Base-by-base conservation (phyloP, 192 early-diverging fungal species). In the Umbelopsis ramanniana region DNA sequence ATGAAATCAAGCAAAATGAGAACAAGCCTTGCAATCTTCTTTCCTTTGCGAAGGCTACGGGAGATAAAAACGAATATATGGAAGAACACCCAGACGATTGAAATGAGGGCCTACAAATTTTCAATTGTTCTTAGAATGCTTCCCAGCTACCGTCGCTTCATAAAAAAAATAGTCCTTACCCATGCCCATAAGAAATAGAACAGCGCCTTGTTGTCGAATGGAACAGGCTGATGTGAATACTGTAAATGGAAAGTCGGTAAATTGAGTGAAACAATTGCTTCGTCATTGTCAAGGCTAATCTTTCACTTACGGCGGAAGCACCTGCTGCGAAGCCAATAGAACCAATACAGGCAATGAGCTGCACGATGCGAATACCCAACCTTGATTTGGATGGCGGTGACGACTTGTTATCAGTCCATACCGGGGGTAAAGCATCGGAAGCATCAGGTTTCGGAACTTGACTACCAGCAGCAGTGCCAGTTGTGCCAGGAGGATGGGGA, bases 321-420 rank as follows among this genome's bases (percentile, higher is more conserved):
- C 80, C 80, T 6, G 73, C 80, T 46, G 76, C 57, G 68, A 81
- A 81, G 2, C 80, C 76, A 23, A 81, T 53, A 45, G 71, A 50
- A 21, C 76, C 80, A 67, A 78, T 37, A 45, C 55, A 52, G 4
- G 71, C 45, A 29, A 81, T 54, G n/a, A 81, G 71, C 43, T 73
- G 63, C 11, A 75, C 53, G 46, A 81, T 37, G n/a, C 80, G 70
- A 33, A 78, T 23, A 6, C 69, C 48, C 6, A 74, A 15, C 23
- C 80, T 68, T 45, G 48, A 45, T 43, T 66, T 69, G 21, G 74
- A 73, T 19, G 74, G 78, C 23, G 33, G 66, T 40, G 57, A 63
- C 8, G 1, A 5, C 19, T 54, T 52, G 24, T 57, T 46, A 11
- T 57, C 45, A 43, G 69, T 35, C 40, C 68, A 67, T 26, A 33